Percentiles rank a stretch among this genome's conserved stretches.
These are phyloP conservation scores for Calocybe indica DNA, from an alignment of 768 basidiomycete species.

Conservation along the genomic window DNA sequence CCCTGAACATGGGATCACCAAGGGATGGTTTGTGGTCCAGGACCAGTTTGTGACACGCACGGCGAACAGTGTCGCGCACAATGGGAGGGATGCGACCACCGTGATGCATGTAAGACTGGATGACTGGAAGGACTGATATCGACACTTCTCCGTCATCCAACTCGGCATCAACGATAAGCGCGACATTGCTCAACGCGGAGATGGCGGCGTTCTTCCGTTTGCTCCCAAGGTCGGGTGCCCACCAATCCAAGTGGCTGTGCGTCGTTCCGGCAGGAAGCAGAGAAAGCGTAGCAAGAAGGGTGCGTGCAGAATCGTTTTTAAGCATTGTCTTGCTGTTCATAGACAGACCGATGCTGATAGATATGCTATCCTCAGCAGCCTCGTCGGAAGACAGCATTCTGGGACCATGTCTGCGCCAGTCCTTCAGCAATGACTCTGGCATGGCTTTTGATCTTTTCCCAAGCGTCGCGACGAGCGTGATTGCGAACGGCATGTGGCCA, in stretches of 20 bases:
- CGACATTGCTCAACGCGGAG: constrained; percentile 2
- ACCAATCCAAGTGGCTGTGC: constrained; percentile 4
- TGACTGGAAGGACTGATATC: constrained; percentile 13
- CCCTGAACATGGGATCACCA: constrained; percentile 1
- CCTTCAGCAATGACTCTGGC: constrained; percentile 1
- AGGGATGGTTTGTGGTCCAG: constrained; percentile 5
- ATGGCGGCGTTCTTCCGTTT: constrained; percentile 7
- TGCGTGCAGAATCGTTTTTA: constrained; percentile 1
- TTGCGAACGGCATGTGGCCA: constrained; percentile 24
- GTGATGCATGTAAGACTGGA: constrained; percentile 12
- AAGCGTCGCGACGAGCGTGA: constrained; percentile 25
- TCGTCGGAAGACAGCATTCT: constrained; percentile 2
- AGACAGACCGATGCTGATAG: constrained; percentile 6
- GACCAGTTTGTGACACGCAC: constrained; percentile 9
- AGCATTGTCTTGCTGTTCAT: constrained; percentile 4
- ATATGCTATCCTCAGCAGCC: constrained; percentile 5
- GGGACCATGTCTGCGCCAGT: constrained; percentile 2
- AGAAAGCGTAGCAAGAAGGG: constrained; percentile 13
- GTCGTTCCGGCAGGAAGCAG: constrained; percentile 18
- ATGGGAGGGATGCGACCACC: constrained; percentile 2
- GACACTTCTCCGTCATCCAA: not conserved
- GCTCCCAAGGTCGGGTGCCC: not conserved
- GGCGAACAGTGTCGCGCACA: constrained; percentile 5
- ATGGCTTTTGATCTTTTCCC: constrained; percentile 1
- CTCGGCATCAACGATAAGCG: not conserved